These are phyloP conservation scores for Blepharisma undulans DNA, from an alignment of 169 alveolate species.

Conservation along the genomic window DNA sequence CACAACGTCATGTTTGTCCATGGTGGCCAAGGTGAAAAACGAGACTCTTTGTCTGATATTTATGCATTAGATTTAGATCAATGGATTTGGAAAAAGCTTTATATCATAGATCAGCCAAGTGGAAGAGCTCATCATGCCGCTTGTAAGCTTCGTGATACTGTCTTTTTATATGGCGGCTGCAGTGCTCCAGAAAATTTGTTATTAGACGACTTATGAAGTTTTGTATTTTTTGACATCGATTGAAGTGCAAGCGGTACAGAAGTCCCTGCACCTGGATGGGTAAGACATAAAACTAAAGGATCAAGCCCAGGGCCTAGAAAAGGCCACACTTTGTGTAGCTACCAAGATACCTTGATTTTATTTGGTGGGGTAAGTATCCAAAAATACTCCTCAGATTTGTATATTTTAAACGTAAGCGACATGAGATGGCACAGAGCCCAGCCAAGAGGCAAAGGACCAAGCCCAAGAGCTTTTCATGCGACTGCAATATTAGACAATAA, in stretches of 20 bases:
- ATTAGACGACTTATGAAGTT: slow-evolving; percentile 26
- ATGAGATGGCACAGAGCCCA: neutral
- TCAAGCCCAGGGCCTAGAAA: slow-evolving; percentile 33
- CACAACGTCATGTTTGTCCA: slow-evolving; percentile 28
- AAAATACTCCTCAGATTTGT: slow-evolving; percentile 6
- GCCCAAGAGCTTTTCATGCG: slow-evolving; percentile 42
- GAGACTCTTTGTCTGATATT: slow-evolving; percentile 25
- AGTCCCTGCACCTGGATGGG: slow-evolving; percentile 27
- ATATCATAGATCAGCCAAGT: slow-evolving; percentile 25
- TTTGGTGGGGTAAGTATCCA: slow-evolving; percentile 27
- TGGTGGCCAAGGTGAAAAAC: slow-evolving; percentile 33
- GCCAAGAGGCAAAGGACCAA: slow-evolving; percentile 38
- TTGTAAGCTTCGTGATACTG: neutral
- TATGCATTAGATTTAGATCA: slow-evolving; percentile 33
- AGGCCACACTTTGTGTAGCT: slow-evolving; percentile 17
- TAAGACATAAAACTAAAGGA: slow-evolving; percentile 29
- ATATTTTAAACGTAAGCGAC: neutral
- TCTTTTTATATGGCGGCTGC: slow-evolving; percentile 34
- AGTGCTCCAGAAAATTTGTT: slow-evolving; percentile 37
- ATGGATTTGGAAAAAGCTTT: slow-evolving; percentile 32
- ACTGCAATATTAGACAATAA: neutral
- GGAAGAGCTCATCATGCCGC: slow-evolving; percentile 35
- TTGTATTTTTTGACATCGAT: slow-evolving; percentile 3
- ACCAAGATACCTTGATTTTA: neutral
- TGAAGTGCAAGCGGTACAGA: slow-evolving; percentile 32